Evolutionary conservation across 345 rosid genomes (phyloP).

Genomic region (Sonneratia alba): DNA sequence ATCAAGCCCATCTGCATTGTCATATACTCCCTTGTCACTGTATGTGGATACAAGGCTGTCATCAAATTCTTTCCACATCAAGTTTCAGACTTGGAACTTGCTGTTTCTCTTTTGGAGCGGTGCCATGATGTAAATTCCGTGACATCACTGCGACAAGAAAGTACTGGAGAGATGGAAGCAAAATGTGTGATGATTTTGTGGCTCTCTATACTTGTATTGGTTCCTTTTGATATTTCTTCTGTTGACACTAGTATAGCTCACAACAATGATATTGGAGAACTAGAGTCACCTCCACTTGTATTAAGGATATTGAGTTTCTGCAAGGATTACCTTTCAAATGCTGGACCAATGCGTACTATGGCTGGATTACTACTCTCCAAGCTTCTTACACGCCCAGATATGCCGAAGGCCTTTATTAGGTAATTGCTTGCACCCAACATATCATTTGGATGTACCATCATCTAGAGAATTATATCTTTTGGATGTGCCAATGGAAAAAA

Average conservation of each 20-base stretch:
- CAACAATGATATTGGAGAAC: slow-evolving; percentile 24
- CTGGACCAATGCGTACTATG: slow-evolving; percentile 93
- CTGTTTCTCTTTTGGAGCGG: slow-evolving; percentile 73
- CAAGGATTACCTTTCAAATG: slow-evolving; percentile 75
- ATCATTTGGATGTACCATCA: not conserved
- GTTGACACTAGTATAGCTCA: slow-evolving; percentile 66
- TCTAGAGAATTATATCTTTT: not conserved
- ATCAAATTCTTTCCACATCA: slow-evolving; percentile 91
- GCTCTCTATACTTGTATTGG: slow-evolving; percentile 85
- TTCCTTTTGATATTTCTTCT: slow-evolving; percentile 91
- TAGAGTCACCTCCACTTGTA: slow-evolving; percentile 63
- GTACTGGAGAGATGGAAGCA: slow-evolving; percentile 97
- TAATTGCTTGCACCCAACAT: slow-evolving; percentile 9
- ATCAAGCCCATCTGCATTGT: slow-evolving; percentile 76
- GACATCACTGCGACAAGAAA: slow-evolving; percentile 69
- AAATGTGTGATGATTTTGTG: slow-evolving; percentile 80
- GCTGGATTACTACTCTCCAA: slow-evolving; percentile 74
- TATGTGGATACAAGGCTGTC: slow-evolving; percentile 81
- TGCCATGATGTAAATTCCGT: slow-evolving; percentile 53
- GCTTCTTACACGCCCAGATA: slow-evolving; percentile 92
- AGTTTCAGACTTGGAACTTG: slow-evolving; percentile 85
- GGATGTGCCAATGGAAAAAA: not conserved
- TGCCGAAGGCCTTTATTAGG: slow-evolving; percentile 76
- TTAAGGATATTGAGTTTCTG: slow-evolving; percentile 61
- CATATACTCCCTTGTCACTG: slow-evolving; percentile 74